Base-by-base conservation (phyloP, 176 grass and related monocot species). In the Tillandsia fasciculata region DNA sequence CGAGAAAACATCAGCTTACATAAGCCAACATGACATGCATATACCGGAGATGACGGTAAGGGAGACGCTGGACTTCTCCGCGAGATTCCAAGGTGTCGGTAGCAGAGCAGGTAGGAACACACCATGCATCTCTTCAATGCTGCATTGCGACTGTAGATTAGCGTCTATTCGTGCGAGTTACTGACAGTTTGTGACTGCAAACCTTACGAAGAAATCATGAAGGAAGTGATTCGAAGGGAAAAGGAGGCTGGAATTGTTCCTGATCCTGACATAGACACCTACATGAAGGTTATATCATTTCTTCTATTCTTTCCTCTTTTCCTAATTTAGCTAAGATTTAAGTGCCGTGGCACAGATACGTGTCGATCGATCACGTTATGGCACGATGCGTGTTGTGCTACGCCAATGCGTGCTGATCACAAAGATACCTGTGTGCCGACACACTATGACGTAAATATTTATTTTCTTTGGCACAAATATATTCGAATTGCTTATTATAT, bases 151-250 rank as follows among this genome's bases (percentile, higher is more conserved):
- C 12, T 59, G 54, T 8, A 22, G 49, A 59, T 59, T 17, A 59
- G 20, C 8, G 12, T 17, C 20, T 8, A 59, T 9, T 18, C 1
- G 8, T 10, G 15, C 14, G 54, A 59, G 20, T 59, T 9, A 59
- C 20, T 18, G 20, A 17, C 0, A 59, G 17, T 59, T 59, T 15
- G 6, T 59, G 13, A 59, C 17, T 20, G 15, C 20, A 18, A 8
- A 59, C 54, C 3, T 59, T 18, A 20, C 22, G 28, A 75, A 86
- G 83, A 86, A 56, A 77, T 81, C 53, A 81, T 88, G 77, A 88
- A 83, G 81, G 84, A 96, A 71, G 85, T 96, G 10, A 84, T 84
- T 51, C 83, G 74, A 72, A 88, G 80, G 83, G 91, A 96, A 74
- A 86, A 96, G 75, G 77, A 80, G 70, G 80, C 75, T 5, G 84